Evolutionary conservation across 2,329 filamentous ascomycete species (phyloP), one percentile per base, ranked within the genome.

Genomic region (Nothophaeocryptopus gaeumannii): DNA sequence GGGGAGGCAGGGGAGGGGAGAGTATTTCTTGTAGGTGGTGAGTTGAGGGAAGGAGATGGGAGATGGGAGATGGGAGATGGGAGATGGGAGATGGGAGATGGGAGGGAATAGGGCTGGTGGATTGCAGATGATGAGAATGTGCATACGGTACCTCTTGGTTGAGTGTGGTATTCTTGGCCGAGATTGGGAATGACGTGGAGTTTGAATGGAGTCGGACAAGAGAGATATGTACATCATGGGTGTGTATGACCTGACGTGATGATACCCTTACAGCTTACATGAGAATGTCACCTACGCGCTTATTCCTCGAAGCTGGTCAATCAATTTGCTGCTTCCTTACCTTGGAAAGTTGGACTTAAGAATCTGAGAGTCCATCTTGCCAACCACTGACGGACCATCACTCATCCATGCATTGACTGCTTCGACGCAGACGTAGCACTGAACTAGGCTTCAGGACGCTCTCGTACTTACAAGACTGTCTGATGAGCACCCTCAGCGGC

Each of bases 1-100:
- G 9, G 87, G 75, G 13, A 65, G 75, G 42, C 72, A 73, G 35
- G 72, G 72, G 14, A 67, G 74, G 10, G 74, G 74, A 42, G 75
- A 78, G 61, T 78, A 78, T 62, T 78, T 78, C 59, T 66, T 78
- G 65, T 78, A 70, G 60, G 13, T n/a, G 20, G 20, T 32, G 9
- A 13, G 20, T n/a, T 20, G 20, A 11, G 43, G 12, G 46, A 43
- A n/a, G 5, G 32, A 14, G 32, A 48, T 31, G 37, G 36, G 45
- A 40, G 16, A 29, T 13, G 20, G 16, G 35, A 26, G 32, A 15
- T 26, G 39, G 16, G n/a, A 37, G 39, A n/a, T n/a, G n/a, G n/a
- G n/a, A n/a, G n/a, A n/a, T n/a, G n/a, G n/a, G n/a, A n/a, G n/a
- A n/a, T n/a, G n/a, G n/a, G n/a, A n/a, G n/a, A n/a, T n/a, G n/a